Base-by-base conservation (phyloP, 176 grass and related monocot species). In the Cocos nucifera region DNA sequence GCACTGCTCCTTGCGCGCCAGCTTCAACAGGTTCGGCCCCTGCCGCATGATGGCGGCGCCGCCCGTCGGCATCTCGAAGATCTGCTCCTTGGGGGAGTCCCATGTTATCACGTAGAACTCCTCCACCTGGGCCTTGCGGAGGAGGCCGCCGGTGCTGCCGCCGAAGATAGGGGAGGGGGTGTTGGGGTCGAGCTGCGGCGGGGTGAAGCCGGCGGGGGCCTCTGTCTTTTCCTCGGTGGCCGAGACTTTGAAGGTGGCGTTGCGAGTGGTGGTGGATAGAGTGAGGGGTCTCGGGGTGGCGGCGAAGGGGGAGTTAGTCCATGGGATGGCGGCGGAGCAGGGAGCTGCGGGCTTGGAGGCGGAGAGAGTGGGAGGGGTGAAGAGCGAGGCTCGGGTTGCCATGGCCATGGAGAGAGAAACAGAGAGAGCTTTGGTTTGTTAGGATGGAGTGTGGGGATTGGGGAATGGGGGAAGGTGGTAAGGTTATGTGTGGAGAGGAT, bases 81-180 rank as follows among this genome's bases (percentile, higher is more conserved):
- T 85, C 82, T 98, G 87, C 79, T 92, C 87, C 81, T 98, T 98
- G 19, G 87, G 87, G 5, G 93, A 98, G 29, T 77, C 82, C 93
- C 93, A 98, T 35, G 87, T 98, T 79, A 98, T 97, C 17, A 97
- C 93, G 75, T 97, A 97, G 84, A 97, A 97, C 80, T 97, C 93
- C 71, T 97, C 93, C 16, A 97, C 87, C 75, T 97, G 93, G 25
- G 93, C 93, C 73, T 97, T 97, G 19, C 93, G 93, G 52, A 97
- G 81, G 1, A 97, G 87, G 0, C 93, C 93, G 3, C 93, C 93
- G 1, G 93, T 97, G 93, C 93, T 97, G 74, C 93, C 93, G 21
- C 75, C 84, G 54, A 92, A 97, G 87, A 97, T 98, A 0, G 93
- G 93, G 0, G 93, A 98, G 0, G 93, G 93, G 39, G 87, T 98